Evolutionary conservation across 306 rosid genomes (phyloP), one percentile per base, ranked within the genome.

Genomic region (Malus orientalis): DNA sequence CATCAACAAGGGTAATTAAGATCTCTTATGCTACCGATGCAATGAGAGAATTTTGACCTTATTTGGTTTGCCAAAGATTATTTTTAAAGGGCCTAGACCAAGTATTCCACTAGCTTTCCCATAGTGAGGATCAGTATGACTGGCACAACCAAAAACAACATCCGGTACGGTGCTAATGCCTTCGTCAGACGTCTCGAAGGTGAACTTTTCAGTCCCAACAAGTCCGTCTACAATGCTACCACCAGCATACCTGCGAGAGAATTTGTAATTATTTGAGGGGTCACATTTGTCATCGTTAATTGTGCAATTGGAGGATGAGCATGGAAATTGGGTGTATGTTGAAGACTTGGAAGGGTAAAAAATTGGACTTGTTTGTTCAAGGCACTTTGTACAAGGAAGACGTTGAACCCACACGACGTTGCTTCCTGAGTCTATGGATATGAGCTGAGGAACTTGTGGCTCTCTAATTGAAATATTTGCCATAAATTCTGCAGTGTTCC

Each of bases 381-480:
- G 44, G 71, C 86, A 85, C 40, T 74, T 76, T 64, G 79, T 40
- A 85, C 89, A 85, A 79, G 87, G 87, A 51, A 40, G 47, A 79
- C 91, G 78, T 80, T 83, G 84, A 20, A 81, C 8, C 91, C 91
- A 87, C 5, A 81, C 70, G 18, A 66, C 2, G 27, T 18, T 36
- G 71, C 88, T 84, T 33, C 58, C 85, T 1, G 86, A 84, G 82
- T 87, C 90, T 57, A 85, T 14, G 3, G 64, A 8, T 25, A 79
- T 53, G 64, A 87, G 81, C 33, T 87, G 87, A 69, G 86, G 81
- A 27, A 55, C 16, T 2, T 86, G 86, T 19, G 89, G 87, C 20
- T 81, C 82, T 29, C 91, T 87, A 22, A 85, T 55, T 32, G 91
- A 85, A 79, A 85, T 8, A 49, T 83, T 87, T 40, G 78, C 89